A percentile compares a stretch with the other conserved stretches of the same genome.
phyloP scores from a whole-genome alignment of 2,329 filamentous ascomycete species.

The Penicillium sclerotiorum region DNA sequence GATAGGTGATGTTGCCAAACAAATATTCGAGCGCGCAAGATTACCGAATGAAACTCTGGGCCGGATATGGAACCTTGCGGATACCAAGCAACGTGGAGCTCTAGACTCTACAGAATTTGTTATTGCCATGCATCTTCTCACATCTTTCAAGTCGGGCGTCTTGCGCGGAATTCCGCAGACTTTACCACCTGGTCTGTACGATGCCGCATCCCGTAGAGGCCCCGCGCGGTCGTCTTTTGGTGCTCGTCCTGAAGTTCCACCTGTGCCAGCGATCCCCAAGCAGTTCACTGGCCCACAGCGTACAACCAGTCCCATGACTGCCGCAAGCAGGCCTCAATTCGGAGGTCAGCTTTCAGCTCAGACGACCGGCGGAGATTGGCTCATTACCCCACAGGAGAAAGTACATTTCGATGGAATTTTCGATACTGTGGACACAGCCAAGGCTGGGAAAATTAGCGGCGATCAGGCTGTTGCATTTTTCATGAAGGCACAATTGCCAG shows the following conservation, averaged over 20 bases:
- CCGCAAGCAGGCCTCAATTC: constrained; percentile 47
- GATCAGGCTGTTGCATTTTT: constrained; percentile 95
- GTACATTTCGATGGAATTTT: constrained; percentile 85
- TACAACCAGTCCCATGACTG: constrained; percentile 62
- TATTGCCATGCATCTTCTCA: constrained; percentile 96
- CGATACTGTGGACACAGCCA: constrained; percentile 75
- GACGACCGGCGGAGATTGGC: constrained; percentile 72
- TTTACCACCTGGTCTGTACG: constrained; percentile 83
- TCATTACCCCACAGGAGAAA: constrained; percentile 82
- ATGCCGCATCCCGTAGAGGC: constrained; percentile 77
- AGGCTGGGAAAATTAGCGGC: constrained; percentile 82
- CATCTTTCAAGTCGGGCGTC: constrained; percentile 82
- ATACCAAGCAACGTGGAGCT: constrained; percentile 88
- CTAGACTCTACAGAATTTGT: constrained; percentile 90
- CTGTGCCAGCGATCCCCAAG: constrained; percentile 72
- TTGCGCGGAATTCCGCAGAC: constrained; percentile 77
- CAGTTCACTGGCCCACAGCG: constrained; percentile 69
- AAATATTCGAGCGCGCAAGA: constrained; percentile 91
- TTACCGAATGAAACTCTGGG: constrained; percentile 87
- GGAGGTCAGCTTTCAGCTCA: constrained; percentile 55
- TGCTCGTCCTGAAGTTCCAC: constrained; percentile 54
- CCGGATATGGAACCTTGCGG: constrained; percentile 94
- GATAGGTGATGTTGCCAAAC: constrained; percentile 78
- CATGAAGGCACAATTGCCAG: constrained; percentile 84
- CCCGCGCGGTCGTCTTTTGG: constrained; percentile 55